A percentile compares a stretch with the other conserved stretches of the same genome.
Conservation (phyloP, 306 rosid species). For the Malus orientalis region DNA sequence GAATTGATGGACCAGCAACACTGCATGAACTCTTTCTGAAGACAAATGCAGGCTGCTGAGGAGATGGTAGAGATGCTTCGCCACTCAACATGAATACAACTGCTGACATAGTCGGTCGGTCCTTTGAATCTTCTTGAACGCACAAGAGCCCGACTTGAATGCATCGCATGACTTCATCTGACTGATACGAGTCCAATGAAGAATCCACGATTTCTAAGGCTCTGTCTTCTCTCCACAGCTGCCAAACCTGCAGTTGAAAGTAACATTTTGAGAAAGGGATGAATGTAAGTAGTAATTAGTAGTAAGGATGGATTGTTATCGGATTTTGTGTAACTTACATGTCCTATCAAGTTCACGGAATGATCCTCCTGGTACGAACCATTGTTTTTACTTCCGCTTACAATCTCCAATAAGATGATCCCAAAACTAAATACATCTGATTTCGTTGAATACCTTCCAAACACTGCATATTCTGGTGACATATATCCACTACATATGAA, state of each 20-base stretch:
- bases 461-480: constrained; percentile 58
- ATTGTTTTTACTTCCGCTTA: constrained; percentile 39
- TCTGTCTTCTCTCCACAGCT: constrained; percentile 36
- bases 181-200: constrained; percentile 8
- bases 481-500: constrained; percentile 40
- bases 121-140: constrained; percentile 46
- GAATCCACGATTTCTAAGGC: constrained; percentile 40
- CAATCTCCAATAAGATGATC: constrained; percentile 43
- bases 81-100: constrained; percentile 52
- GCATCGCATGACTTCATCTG: constrained; percentile 44
- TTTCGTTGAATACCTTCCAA: constrained; percentile 37
- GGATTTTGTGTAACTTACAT: constrained; percentile 27
- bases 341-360: constrained; percentile 36
- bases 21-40: neutral
- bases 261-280: neutral
- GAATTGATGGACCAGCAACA: neutral
- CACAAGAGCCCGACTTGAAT: constrained; percentile 63
- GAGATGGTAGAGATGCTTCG: constrained; percentile 6
- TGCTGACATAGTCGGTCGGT: constrained; percentile 52
- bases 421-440: constrained; percentile 52
- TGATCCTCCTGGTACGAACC: constrained; percentile 12
- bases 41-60: constrained; percentile 13
- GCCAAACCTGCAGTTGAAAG: constrained; percentile 33
- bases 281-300: neutral
- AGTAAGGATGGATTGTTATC: neutral